Conservation (phyloP, 2,329 filamentous ascomycete species). For the Bipolaris victoriae region DNA sequence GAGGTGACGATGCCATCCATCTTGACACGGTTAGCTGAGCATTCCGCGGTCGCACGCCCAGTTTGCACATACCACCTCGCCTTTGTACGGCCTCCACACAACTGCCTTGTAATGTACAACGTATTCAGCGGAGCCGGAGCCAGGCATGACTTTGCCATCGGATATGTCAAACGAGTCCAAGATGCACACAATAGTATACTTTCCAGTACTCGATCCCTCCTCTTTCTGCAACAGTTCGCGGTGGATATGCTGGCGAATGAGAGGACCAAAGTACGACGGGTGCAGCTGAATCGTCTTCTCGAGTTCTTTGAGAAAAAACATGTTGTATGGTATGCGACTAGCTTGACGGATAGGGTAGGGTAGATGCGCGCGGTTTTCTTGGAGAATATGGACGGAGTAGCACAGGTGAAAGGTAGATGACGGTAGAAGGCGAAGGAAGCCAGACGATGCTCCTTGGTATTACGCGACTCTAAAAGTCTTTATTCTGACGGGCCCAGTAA, state of each 20-base stretch:
- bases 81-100: slow-evolving; percentile 97
- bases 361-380: slow-evolving; percentile 15
- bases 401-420: slow-evolving; percentile 20
- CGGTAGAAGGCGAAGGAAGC: slow-evolving; percentile 9
- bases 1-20: slow-evolving; percentile 93
- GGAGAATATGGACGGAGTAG: slow-evolving; percentile 14
- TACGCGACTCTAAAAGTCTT: slow-evolving; percentile 36
- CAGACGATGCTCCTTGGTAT: slow-evolving; percentile 22
- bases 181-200: slow-evolving; percentile 97
- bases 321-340: slow-evolving; percentile 52
- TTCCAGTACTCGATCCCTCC: slow-evolving; percentile 92
- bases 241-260: slow-evolving; percentile 90
- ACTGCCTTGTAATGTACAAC: slow-evolving; percentile 94
- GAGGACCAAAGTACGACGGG: slow-evolving; percentile 93
- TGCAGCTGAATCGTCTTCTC: slow-evolving; percentile 94
- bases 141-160: slow-evolving; percentile 88
- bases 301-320: slow-evolving; percentile 99
- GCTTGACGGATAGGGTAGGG: slow-evolving; percentile 12
- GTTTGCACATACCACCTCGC: slow-evolving; percentile 79
- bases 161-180: slow-evolving; percentile 97
- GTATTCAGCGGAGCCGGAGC: slow-evolving; percentile 91
- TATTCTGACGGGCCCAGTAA: slow-evolving; percentile 26
- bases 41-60: slow-evolving; percentile 1
- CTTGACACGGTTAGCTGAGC: slow-evolving; percentile 56
- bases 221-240: slow-evolving; percentile 90